A percentile compares a stretch with the other conserved stretches of the same genome.
These are phyloP conservation scores for Arthrinium phaeospermum DNA, from an alignment of 2,329 filamentous ascomycete genomes.

Conservation along the genomic window DNA sequence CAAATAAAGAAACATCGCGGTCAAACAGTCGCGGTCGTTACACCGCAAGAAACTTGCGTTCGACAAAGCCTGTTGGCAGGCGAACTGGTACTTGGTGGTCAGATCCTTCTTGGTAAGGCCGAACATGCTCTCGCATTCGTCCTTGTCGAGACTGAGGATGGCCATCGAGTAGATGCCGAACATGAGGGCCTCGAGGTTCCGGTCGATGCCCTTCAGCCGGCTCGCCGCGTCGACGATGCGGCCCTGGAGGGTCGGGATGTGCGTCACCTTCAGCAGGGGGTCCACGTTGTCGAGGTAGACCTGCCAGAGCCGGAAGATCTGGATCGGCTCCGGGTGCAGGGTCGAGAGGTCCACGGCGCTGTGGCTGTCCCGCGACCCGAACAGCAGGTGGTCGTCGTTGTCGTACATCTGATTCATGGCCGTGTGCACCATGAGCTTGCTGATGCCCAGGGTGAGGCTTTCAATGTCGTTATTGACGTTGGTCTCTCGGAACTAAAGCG, in stretches of 20 bases:
- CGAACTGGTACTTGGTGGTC: constrained; percentile 51
- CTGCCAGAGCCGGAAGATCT: constrained; percentile 61
- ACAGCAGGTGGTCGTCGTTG: constrained; percentile 1
- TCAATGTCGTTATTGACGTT: neutral
- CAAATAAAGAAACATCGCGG: constrained; percentile 63
- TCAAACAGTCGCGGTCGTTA: constrained; percentile 57
- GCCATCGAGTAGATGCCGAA: constrained; percentile 58
- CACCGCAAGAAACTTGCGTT: constrained; percentile 57
- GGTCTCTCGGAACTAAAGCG: neutral
- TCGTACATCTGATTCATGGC: constrained; percentile 1
- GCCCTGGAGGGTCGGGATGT: constrained; percentile 59
- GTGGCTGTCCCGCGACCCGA: constrained; percentile 1
- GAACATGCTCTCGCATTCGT: constrained; percentile 51
- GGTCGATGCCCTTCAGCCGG: constrained; percentile 45
- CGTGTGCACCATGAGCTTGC: neutral
- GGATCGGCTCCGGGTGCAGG: constrained; percentile 54
- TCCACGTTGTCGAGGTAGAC: constrained; percentile 63
- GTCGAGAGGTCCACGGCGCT: neutral
- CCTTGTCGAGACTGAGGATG: constrained; percentile 46
- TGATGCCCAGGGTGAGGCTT: neutral
- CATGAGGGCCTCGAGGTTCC: constrained; percentile 59
- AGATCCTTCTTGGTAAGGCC: constrained; percentile 47
- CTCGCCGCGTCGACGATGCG: constrained; percentile 56
- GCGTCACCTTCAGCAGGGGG: constrained; percentile 63
- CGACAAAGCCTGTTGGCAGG: constrained; percentile 58